Evolutionary conservation across 2,329 filamentous ascomycete genomes (phyloP), one percentile per base, ranked within the genome.

Genomic region (Orbilia ellipsospora): DNA sequence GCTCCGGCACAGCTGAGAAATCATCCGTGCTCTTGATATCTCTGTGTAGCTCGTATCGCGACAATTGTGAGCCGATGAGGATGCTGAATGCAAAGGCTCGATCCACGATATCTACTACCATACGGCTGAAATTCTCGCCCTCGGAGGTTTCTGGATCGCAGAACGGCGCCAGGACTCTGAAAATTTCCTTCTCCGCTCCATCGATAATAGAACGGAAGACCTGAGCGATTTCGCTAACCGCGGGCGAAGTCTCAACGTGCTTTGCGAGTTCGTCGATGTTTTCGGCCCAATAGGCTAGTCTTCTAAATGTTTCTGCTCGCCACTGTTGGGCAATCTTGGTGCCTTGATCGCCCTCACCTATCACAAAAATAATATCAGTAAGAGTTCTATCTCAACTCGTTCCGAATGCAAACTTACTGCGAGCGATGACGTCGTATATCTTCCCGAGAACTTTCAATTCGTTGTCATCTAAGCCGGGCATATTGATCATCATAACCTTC

Each of bases 81-180:
- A 75, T 75, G 57, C 64, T 69, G 28, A 75, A 75, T 16, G 57
- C 57, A 31, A 75, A 64, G 2, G 60, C 64, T 5, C 48, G 42
- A 26, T 75, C 72, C n/a, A 75, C 72, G 36, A 75, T 69, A 31
- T 68, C 72, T 1, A 52, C 52, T 15, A 75, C 44, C 20, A 57
- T 36, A 20, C 31, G 18, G 4, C 20, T 28, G 18, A 75, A 69
- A 7, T 55, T 69, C 52, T 59, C 12, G 45, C 64, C 72, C 28
- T 65, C 64, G 7, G 64, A 10, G 10, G 64, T 69, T 10, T 63
- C 45, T 15, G 20, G 28, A 18, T 69, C 64, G 36, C 72, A 75
- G 52, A 75, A 52, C 1, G 72, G 72, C 31, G 59, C 59, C 12
- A 75, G 64, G 40, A 75, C 40, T 16, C 13, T 59, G 10, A 20